phyloP scores from a whole-genome alignment of 78 protist genomes.

The Chrysochromulina parva region DNA sequence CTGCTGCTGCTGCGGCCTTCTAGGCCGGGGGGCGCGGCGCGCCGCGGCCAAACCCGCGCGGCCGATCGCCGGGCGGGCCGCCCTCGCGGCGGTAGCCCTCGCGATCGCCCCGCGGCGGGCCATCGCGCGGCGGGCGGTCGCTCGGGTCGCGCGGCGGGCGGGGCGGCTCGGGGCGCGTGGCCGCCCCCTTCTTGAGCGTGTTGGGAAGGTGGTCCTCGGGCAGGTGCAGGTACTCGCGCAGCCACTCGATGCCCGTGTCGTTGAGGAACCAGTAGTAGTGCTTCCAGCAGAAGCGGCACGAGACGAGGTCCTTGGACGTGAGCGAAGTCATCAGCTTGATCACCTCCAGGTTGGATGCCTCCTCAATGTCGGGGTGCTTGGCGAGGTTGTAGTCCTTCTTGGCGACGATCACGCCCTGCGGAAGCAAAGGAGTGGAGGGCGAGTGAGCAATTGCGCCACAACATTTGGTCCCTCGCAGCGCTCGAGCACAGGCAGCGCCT shows the following conservation, averaged over 20 bases:
- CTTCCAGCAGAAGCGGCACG: conserved; percentile 89
- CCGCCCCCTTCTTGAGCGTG: conserved; percentile 84
- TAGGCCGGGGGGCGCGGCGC: neutral
- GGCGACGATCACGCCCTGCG: conserved; percentile 92
- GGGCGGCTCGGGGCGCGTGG: neutral
- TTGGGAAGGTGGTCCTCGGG: conserved; percentile 87
- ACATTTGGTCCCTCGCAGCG: no score
- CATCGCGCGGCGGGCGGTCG: neutral
- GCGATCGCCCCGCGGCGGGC: neutral
- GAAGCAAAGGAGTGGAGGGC: neutral
- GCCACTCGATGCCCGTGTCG: conserved; percentile 88
- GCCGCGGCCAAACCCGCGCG: conserved; percentile 24
- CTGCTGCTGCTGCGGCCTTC: no score
- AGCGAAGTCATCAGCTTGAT: conserved; percentile 74
- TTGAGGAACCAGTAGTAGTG: conserved; percentile 89
- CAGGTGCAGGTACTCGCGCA: conserved; percentile 85
- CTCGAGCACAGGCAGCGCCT: no score
- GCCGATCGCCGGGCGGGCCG: no score
- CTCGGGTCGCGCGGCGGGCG: neutral
- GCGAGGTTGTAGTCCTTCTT: conserved; percentile 72
- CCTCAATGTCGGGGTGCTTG: conserved; percentile 59
- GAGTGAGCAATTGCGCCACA: neutral
- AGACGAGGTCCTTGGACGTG: conserved; percentile 77
- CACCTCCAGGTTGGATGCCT: conserved; percentile 84
- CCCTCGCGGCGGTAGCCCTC: conserved; percentile 12